A percentile compares a stretch with the other conserved stretches of the same genome.
Evolutionary conservation across 176 grass and related monocot species (phyloP).

Genomic region (Rhipidocladum racemiflorum): DNA sequence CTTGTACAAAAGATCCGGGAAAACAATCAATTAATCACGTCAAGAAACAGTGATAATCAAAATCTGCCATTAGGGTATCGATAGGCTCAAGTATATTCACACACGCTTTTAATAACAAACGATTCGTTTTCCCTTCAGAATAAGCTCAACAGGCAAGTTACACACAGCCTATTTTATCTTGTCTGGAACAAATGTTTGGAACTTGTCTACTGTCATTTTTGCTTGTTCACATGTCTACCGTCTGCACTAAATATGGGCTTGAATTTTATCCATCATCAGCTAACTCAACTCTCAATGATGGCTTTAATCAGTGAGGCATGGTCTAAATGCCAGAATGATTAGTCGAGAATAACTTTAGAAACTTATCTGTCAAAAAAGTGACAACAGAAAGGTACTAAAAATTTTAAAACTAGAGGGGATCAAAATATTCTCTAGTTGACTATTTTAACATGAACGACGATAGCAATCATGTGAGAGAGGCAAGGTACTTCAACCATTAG

Average conservation of each 20-base stretch:
- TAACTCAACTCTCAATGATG: not conserved
- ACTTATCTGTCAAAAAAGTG: not conserved
- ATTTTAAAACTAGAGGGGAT: not conserved
- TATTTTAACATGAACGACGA: not conserved
- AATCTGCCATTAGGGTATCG: not conserved
- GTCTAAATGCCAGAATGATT: not conserved
- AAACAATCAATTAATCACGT: not conserved
- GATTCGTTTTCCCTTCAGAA: not conserved
- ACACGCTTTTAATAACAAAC: not conserved
- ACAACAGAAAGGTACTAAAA: not conserved
- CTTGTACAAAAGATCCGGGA: conserved; percentile 12
- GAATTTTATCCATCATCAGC: not conserved
- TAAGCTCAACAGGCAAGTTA: not conserved
- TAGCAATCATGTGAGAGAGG: not conserved
- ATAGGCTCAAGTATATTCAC: not conserved
- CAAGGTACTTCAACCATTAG: not conserved
- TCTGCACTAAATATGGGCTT: not conserved
- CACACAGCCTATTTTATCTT: not conserved
- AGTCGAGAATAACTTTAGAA: not conserved
- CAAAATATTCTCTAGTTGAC: not conserved
- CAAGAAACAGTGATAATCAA: not conserved
- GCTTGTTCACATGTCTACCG: not conserved
- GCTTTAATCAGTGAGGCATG: not conserved
- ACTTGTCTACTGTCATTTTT: not conserved
- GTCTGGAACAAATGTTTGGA: not conserved